Evolutionary conservation across 148 eudicot species (phyloP), one percentile per base, ranked within the genome.

Genomic region (Persicaria tinctoria): DNA sequence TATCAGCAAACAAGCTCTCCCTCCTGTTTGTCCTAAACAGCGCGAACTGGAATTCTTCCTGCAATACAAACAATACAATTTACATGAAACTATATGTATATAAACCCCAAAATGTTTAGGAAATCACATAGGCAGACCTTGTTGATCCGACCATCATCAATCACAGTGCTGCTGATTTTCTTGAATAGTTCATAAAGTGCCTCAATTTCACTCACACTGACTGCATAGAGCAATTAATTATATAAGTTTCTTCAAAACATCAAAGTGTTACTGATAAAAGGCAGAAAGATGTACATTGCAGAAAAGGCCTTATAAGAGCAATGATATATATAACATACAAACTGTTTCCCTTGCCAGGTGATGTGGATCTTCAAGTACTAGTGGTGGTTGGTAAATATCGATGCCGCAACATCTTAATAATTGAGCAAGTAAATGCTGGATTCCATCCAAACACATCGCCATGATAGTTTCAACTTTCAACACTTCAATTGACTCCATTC

Each of bases 31-130:
- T 93, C 82, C 93, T 89, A 80, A 93, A 93, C 55, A 93, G 79
- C 72, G 98, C 98, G 79, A 89, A 77, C 76, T 89, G 98, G 82
- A 93, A 93, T 60, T 93, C 95, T 86, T 93, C 98, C 98, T 93
- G 91, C 41, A 32, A 32, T 32, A 32, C 41, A 32, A 32, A 32
- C 41, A 32, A 32, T 32, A 2, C 41, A 32, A 32, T 32, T 32
- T 32, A 32, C 41, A 32, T 32, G 41, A 32, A 32, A 32, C 41
- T 32, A 32, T 20, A 0, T 32, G 0, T 23, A 23, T 32, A 32
- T 32, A 1, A 1, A 11, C 5, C 38, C 5, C 69, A 12, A 10
- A 63, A 38, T 3, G 14, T 9, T 38, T 10, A 20, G 14, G 46
- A n/a, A 59, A 47, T 4, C 66, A 76, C 12, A 70, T 51, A 60